Conservation (phyloP, 2,329 filamentous ascomycete species). For the Xenoacremonium recifei region DNA sequence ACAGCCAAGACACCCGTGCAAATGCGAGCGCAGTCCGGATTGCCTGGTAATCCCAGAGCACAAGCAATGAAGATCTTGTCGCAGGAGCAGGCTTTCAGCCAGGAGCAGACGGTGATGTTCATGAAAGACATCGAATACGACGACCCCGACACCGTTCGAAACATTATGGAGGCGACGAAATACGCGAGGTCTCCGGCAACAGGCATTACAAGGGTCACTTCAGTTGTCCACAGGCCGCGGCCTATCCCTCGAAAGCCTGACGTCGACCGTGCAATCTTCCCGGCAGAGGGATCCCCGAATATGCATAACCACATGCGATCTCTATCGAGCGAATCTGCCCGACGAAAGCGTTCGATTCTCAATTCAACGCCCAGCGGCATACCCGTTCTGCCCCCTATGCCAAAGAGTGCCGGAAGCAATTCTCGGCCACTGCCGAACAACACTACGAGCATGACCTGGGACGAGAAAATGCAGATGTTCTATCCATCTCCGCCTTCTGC, state of each 20-base stretch:
- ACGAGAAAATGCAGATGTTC: slow-evolving; percentile 55
- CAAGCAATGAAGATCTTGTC: slow-evolving; percentile 30
- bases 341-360: slow-evolving; percentile 45
- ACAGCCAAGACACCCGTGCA: slow-evolving; percentile 38
- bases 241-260: slow-evolving; percentile 52
- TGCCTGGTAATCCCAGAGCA: slow-evolving; percentile 48
- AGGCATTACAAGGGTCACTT: slow-evolving; percentile 5
- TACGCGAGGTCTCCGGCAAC: slow-evolving; percentile 27
- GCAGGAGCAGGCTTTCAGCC: slow-evolving; percentile 23
- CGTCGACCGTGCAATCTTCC: slow-evolving; percentile 47
- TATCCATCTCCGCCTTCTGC: slow-evolving; percentile 37
- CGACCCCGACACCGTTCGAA: slow-evolving; percentile 47
- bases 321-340: slow-evolving; percentile 48
- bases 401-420: slow-evolving; percentile 39
- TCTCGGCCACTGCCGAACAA: slow-evolving; percentile 47
- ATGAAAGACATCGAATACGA: slow-evolving; percentile 57
- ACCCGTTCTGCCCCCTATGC: slow-evolving; percentile 50
- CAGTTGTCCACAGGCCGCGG: slow-evolving; percentile 52
- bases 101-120: slow-evolving; percentile 52
- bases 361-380: slow-evolving; percentile 44
- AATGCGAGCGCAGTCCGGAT: slow-evolving; percentile 43
- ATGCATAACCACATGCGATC: slow-evolving; percentile 44
- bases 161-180: slow-evolving; percentile 40
- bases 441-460: slow-evolving; percentile 57
- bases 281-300: slow-evolving; percentile 37